These are phyloP conservation scores for Litsea cubeba DNA, from an alignment of 164 flowering plant genomes.

Conservation along the genomic window DNA sequence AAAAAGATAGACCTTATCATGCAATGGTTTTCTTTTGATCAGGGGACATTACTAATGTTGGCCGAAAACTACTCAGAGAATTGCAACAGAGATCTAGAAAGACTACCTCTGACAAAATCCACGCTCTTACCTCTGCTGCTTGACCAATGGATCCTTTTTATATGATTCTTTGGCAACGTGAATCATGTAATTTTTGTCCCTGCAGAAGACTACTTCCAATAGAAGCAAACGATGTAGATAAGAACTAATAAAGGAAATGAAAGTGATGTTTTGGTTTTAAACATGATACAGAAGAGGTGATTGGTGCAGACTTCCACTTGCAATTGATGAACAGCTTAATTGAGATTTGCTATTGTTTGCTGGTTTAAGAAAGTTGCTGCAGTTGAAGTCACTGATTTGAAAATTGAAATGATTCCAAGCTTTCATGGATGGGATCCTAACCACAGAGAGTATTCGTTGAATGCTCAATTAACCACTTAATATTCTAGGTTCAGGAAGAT, in stretches of 20 bases:
- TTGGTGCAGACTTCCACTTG: background rate
- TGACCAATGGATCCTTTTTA: background rate
- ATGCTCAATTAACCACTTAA: no score
- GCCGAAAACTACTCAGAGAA: constrained; percentile 28
- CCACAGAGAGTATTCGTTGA: no score
- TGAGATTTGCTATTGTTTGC: background rate
- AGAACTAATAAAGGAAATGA: background rate
- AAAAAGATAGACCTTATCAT: background rate
- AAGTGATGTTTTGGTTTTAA: background rate
- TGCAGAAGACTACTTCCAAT: background rate
- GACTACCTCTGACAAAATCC: background rate
- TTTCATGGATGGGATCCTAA: background rate
- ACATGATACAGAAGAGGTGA: background rate
- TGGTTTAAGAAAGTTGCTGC: background rate
- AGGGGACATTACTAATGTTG: constrained; percentile 41
- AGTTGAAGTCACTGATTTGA: background rate
- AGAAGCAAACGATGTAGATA: background rate
- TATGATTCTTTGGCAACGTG: background rate
- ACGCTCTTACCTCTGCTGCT: background rate
- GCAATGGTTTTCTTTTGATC: constrained; percentile 4
- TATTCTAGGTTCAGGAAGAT: no score
- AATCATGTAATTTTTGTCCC: background rate
- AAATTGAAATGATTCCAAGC: background rate
- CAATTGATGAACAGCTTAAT: background rate
- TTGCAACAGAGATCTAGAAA: constrained; percentile 16